Evolutionary conservation across 352 stramenopile species (phyloP), one percentile per base, ranked within the genome.

Genomic region (Phytophthora vignae): DNA sequence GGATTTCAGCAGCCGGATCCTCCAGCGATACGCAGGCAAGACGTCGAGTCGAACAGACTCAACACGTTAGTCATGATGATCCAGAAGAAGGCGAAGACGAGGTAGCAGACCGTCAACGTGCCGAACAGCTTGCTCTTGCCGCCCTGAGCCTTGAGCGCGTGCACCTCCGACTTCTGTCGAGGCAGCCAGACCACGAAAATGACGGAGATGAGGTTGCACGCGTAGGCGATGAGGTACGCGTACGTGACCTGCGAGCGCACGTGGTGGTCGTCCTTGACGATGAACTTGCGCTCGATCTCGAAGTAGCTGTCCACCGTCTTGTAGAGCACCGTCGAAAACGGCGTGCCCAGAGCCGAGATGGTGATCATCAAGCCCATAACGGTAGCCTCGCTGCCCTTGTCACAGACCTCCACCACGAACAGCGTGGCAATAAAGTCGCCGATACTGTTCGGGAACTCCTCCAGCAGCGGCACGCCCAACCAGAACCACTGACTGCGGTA

Each of bases 401-500:
- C 74, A 22, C 63, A 74, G n/a, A 92, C 61, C 55, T 92, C 82
- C 12, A 91, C 69, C 14, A 87, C 81, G 49, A 88, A 85, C 4
- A 88, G 68, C 0, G 77, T 78, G 15, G 71, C 71, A 36, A 91
- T 76, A 46, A 83, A 84, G 59, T 85, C 74, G 10, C 71, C 73
- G 27, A 87, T 82, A 31, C 68, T 78, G 65, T 79, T 82, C 11
- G 82, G 82, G 36, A 92, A 71, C 15, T 82, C 70, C 48, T 86
- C 78, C 7, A 88, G 70, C 38, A 91, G 55, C n/a, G 84, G 79
- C 22, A 87, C 71, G 19, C 84, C 84, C 17, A 89, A 57, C 79
- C 78, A 91, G 67, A 91, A 88, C 82, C 84, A 92, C 38, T 92
- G 84, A 56, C 78, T 88, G n/a, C 83, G 80, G 36, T 87, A 80